phyloP scores from a whole-genome alignment of 805 yeast genomes.

The Schizosaccharomyces japonicus region DNA sequence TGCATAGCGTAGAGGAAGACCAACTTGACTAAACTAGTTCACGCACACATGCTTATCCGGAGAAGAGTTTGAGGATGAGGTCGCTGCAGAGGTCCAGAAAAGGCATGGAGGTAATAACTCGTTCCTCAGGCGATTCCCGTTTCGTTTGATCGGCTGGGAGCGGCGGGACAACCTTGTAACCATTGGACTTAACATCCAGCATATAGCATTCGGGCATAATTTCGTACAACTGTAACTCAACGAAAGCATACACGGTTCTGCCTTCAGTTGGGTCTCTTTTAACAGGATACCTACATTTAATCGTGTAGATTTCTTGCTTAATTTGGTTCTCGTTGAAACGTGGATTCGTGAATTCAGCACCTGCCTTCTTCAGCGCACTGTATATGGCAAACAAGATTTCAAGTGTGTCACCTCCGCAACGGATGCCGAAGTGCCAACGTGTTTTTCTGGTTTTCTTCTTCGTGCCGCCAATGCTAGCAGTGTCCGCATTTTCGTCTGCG shows the following conservation, averaged over 20 bases:
- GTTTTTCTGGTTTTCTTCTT: conserved; percentile 25
- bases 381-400: conserved; percentile 98
- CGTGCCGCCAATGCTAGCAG: conserved; percentile 18
- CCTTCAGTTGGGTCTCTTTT: neutral
- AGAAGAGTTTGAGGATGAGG: neutral
- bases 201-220: conserved; percentile 85
- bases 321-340: conserved; percentile 66
- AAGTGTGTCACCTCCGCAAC: conserved; percentile 84
- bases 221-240: conserved; percentile 91
- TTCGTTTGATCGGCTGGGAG: neutral
- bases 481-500: neutral
- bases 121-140: neutral
- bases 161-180: conserved; percentile 19
- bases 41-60: neutral
- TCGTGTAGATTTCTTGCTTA: neutral
- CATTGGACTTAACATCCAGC: conserved; percentile 93
- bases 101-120: neutral
- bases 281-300: neutral
- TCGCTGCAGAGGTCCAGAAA: neutral
- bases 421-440: conserved; percentile 94
- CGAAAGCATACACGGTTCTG: conserved; percentile 39
- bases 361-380: conserved; percentile 72
- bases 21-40: no score
- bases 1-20: no score
- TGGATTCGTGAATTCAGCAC: conserved; percentile 80